Base-by-base conservation (phyloP, 2,329 filamentous ascomycete species). In the Aspergillus latus region DNA sequence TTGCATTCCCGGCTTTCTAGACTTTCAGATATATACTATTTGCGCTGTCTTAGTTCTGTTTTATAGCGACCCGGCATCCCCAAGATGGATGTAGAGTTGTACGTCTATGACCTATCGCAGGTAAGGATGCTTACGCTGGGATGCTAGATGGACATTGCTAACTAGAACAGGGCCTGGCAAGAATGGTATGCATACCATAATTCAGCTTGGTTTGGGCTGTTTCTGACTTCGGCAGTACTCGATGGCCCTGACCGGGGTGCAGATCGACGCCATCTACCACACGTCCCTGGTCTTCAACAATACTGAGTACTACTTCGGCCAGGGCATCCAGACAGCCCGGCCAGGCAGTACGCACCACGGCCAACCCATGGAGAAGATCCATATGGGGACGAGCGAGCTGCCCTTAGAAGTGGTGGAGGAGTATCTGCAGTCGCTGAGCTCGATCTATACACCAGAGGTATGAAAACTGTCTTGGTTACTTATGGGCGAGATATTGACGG, bases 181-280 rank as follows among this genome's bases (percentile, higher is more conserved):
- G 82, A 62, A 72, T 77, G 69, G 76, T 78, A 74, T 60, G 71
- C 52, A 42, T 52, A 37, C 34, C 42, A n/a, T 36, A 32, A 21
- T 43, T 26, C 5, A 46, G 45, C 6, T 13, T 37, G 34, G 10
- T 5, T 39, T 40, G 16, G 34, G 26, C 15, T 21, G 34, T 30
- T 5, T 58, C 62, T 69, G 57, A 66, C 55, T 42, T 16, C n/a
- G 10, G 16, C 63, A 83, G 75, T 82, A 85, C 70, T 86, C 82
- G 10, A 71, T 70, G 49, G 76, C 82, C 47, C 77, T 89, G 45
- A 81, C 88, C 4, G 87, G 87, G 1, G 83, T 81, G 1, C 85
- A 88, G 51, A 90, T 97, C 49, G 93, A 97, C 72, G 94, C 94
- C 52, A 85, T 99, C 52, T 97, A 97, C 65, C 94, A 99, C 72